Base-by-base conservation (phyloP, 2,329 filamentous ascomycete genomes). In the Fusarium oxysporum region DNA sequence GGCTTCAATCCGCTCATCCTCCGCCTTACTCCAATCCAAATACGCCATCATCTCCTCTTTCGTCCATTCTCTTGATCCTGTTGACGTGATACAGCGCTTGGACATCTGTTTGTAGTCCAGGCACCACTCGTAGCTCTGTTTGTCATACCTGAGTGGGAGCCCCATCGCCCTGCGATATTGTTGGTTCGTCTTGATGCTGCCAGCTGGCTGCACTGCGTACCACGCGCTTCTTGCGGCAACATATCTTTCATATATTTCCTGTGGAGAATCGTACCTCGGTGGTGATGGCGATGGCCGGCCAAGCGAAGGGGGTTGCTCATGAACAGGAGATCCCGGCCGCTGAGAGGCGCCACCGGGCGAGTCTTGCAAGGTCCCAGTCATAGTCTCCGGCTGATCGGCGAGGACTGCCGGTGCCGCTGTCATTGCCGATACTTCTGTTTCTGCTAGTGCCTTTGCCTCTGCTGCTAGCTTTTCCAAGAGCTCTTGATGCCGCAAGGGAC, bases 171-270 rank as follows among this genome's bases (percentile, higher is more conserved):
- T n/a, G n/a, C n/a, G n/a, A n/a, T n/a, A n/a, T n/a, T n/a, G n/a
- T n/a, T n/a, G n/a, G n/a, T n/a, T n/a, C 2, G 67, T 74, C 32
- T 73, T 74, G 25, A 68, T 48, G 38, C 61, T 75, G 21, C 67
- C 65, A 32, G 48, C 50, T 5, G 67, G 70, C 57, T 73, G 67
- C 23, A 33, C 50, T 23, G 47, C 54, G 43, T 74, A 75, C 68
- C 57, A 77, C 14, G 35, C 37, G 43, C 37, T 44, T 17, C 43
- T 37, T 45, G 43, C 53, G 6, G 53, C 43, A 13, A 58, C 44
- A 58, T 64, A 64, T 64, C 44, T 30, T 38, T 8, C n/a, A 55
- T 55, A 55, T 54, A 60, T 65, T 16, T 28, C 51, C 12, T 25
- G 6, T 32, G 58, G 58, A 17, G 35, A 56, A 37, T 66, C 56